Base-by-base conservation (phyloP, 2,329 filamentous ascomycete genomes). In the Venturia asperata region DNA sequence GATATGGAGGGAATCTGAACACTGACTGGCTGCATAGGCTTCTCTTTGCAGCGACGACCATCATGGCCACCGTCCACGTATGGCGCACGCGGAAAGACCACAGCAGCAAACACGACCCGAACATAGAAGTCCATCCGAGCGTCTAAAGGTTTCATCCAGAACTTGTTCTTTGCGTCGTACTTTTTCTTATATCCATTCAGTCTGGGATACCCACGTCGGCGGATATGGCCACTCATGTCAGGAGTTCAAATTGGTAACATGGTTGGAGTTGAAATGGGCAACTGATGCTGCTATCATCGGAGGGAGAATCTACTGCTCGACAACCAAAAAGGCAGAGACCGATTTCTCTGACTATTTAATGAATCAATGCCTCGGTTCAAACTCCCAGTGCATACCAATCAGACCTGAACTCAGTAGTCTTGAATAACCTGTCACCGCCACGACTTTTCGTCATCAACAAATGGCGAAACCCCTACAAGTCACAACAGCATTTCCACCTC, bases 11-110 rank as follows among this genome's bases (percentile, higher is more conserved):
- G 27, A 7, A 21, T 49, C 2, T 21, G 37, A 11, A 43, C 7
- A 58, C 56, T 66, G 9, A 62, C 11, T 64, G 11, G 10, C 39
- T 5, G n/a, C 1, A 27, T 65, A 83, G 82, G 81, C 69, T 80
- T n/a, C 70, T 79, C 6, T 86, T 85, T 68, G 72, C 78, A 1
- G 76, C 75, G 24, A 84, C 83, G 0, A 81, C 78, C 1, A 74
- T 78, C 11, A 72, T 84, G 61, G 78, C 82, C 3, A 74, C 76
- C 2, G 68, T 83, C 37, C 80, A 81, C 64, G 75, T 82, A 56
- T 74, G 79, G 67, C 73, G 77, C 21, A 77, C 77, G 43, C 72
- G 76, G 15, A 71, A 73, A 41, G 72, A 71, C 65, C 67, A 68
- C 66, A 68, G 74, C 60, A 72, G 69, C n/a, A 68, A 71, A 21